A percentile compares a stretch with the other conserved stretches of the same genome.
phyloP scores from a whole-genome alignment of 176 grass and related monocot species.

The Oryza meyeriana region DNA sequence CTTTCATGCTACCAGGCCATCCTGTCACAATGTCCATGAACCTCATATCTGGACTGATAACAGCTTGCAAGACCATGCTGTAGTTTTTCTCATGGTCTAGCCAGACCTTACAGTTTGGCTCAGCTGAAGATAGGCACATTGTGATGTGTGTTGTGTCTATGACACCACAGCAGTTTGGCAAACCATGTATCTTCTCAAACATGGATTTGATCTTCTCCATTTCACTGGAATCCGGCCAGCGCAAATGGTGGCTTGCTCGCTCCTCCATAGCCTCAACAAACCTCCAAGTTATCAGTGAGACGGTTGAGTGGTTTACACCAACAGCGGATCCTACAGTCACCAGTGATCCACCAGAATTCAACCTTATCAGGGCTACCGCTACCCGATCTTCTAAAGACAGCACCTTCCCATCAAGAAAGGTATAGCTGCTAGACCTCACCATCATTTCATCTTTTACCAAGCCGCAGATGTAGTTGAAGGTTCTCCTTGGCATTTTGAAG shows the following conservation, averaged over 20 bases:
- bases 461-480: conserved; percentile 56
- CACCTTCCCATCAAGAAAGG: conserved; percentile 50
- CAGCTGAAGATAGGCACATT: conserved; percentile 73
- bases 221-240: conserved; percentile 49
- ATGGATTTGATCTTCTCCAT: conserved; percentile 62
- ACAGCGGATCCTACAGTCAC: conserved; percentile 54
- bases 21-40: conserved; percentile 64
- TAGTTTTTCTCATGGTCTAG: conserved; percentile 63
- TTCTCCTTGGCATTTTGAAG: conserved; percentile 67
- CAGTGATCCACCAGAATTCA: conserved; percentile 66
- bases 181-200: conserved; percentile 49
- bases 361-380: conserved; percentile 57
- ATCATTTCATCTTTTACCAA: conserved; percentile 68
- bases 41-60: conserved; percentile 41
- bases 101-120: conserved; percentile 69
- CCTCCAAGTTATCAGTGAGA: conserved; percentile 64
- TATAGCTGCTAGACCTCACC: conserved; percentile 54
- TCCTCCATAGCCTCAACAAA: conserved; percentile 75
- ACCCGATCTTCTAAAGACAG: conserved; percentile 65
- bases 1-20: conserved; percentile 72
- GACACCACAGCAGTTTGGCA: conserved; percentile 70
- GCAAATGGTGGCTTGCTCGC: conserved; percentile 45
- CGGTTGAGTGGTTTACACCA: conserved; percentile 65
- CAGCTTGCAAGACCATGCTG: conserved; percentile 73
- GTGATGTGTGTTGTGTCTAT: conserved; percentile 65